Conservation (phyloP, 1,284 basidiomycete species). For the Microbotryum lychnidis-dioicae region DNA sequence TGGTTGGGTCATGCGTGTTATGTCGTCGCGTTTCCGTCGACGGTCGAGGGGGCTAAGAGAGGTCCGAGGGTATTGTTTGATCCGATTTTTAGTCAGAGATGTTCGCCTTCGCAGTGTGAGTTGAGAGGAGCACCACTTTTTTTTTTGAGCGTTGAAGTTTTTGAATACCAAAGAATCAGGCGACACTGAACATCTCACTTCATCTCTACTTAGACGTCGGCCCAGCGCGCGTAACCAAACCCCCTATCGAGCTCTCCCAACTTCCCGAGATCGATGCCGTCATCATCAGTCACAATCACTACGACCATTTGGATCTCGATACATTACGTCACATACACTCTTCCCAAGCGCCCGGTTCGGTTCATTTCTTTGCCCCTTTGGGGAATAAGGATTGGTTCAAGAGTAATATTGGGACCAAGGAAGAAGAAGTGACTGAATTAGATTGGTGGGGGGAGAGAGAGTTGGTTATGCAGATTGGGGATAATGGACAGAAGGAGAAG, state of each 20-base stretch:
- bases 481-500: background rate
- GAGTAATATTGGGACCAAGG: constrained; percentile 43
- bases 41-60: constrained; percentile 38
- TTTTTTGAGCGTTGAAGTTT: background rate
- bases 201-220: constrained; percentile 40
- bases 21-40: constrained; percentile 55
- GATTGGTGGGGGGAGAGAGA: constrained; percentile 61
- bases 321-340: constrained; percentile 48
- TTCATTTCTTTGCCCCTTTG: constrained; percentile 56
- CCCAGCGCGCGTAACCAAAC: constrained; percentile 53
- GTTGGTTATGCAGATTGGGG: constrained; percentile 36
- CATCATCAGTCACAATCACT: constrained; percentile 47
- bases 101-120: constrained; percentile 49
- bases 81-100: constrained; percentile 58
- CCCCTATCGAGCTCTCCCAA: constrained; percentile 53
- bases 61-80: constrained; percentile 62
- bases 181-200: too few relatives aligned
- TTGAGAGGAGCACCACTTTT: background rate
- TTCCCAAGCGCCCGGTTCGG: constrained; percentile 32
- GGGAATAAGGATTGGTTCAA: constrained; percentile 51
- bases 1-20: constrained; percentile 69
- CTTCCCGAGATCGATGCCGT: constrained; percentile 59
- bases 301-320: constrained; percentile 49
- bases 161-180: too few relatives aligned
- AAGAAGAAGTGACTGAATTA: constrained; percentile 49